Percentiles rank a stretch among this genome's conserved stretches.
Conservation (phyloP, 2,329 filamentous ascomycete genomes). For the Aspergillus vadensis region DNA sequence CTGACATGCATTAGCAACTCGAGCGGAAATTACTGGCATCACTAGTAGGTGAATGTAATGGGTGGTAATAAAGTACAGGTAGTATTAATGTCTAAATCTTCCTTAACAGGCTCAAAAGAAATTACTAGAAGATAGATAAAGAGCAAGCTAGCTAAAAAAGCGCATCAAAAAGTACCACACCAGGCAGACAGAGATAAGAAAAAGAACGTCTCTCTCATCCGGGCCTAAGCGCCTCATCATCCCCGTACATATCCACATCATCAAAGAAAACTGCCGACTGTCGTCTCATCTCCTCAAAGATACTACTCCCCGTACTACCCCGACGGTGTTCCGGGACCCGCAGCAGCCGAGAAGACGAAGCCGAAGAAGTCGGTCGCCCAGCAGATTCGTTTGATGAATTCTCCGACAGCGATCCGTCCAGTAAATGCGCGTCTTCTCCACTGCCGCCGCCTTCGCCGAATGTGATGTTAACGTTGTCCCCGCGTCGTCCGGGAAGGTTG, state of each 20-base stretch:
- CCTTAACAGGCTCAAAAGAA: too few species aligned
- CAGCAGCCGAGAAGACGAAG: constrained; percentile 14
- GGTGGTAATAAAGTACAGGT: too few species aligned
- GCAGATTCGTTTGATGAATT: constrained; percentile 26
- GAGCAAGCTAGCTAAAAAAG: too few species aligned
- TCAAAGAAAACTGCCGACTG: constrained; percentile 53
- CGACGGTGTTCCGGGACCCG: constrained; percentile 25
- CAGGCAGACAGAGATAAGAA: not conserved
- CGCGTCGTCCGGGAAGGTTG: constrained; percentile 30
- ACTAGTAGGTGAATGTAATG: too few species aligned
- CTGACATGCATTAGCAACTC: too few species aligned
- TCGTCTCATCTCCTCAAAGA: constrained; percentile 48
- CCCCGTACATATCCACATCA: constrained; percentile 39
- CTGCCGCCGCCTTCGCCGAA: constrained; percentile 18
- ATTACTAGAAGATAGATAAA: too few species aligned
- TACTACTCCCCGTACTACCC: constrained; percentile 32
- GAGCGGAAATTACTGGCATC: too few species aligned
- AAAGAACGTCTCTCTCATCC: not conserved
- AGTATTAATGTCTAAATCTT: too few species aligned
- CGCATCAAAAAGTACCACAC: not conserved
- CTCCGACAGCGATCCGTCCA: constrained; percentile 20
- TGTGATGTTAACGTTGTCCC: not conserved
- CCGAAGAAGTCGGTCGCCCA: constrained; percentile 14
- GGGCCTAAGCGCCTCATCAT: constrained; percentile 24
- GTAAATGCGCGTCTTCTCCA: constrained; percentile 5